Percentiles rank a stretch among this genome's conserved stretches.
phyloP scores from a whole-genome alignment of 2,329 filamentous ascomycete genomes.

The Drechslerella dactyloides region DNA sequence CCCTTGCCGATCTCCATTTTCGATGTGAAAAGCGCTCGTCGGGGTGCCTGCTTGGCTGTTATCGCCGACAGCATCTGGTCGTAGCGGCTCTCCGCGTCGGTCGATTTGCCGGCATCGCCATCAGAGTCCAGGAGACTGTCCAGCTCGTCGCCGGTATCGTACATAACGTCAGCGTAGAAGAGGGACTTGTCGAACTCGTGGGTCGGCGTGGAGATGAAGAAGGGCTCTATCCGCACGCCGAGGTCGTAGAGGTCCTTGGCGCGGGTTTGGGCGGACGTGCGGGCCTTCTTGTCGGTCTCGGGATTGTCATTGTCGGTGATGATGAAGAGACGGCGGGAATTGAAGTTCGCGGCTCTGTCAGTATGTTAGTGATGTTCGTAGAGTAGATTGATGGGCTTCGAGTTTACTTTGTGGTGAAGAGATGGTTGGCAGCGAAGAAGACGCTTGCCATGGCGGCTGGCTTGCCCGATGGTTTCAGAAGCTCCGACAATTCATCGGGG shows the following conservation, averaged over 20 bases:
- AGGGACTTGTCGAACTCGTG: constrained; percentile 79
- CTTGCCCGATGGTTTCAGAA: constrained; percentile 74
- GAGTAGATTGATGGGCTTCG: background rate
- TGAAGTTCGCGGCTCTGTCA: constrained; percentile 78
- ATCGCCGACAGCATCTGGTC: constrained; percentile 75
- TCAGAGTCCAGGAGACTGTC: constrained; percentile 54
- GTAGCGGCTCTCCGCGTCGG: constrained; percentile 63
- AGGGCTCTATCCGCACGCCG: constrained; percentile 88
- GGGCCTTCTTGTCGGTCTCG: constrained; percentile 74
- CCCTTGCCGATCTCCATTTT: constrained; percentile 87
- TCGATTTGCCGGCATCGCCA: constrained; percentile 63
- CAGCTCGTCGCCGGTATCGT: constrained; percentile 65
- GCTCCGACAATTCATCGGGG: constrained; percentile 71
- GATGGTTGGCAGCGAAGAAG: constrained; percentile 92
- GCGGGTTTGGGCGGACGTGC: constrained; percentile 78
- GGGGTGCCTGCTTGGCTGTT: constrained; percentile 85
- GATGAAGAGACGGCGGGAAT: constrained; percentile 89
- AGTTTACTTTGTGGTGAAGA: constrained; percentile 79
- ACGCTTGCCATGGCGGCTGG: constrained; percentile 83
- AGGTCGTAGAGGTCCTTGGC: constrained; percentile 96
- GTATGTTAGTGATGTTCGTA: constrained; percentile 15
- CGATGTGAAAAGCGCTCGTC: constrained; percentile 83
- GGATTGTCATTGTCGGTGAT: constrained; percentile 94
- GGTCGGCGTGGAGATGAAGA: constrained; percentile 75
- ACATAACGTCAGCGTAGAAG: constrained; percentile 97